Evolutionary conservation across 352 stramenopile genomes (phyloP), one percentile per base, ranked within the genome.

Genomic region (Globisporangium cystogenes): DNA sequence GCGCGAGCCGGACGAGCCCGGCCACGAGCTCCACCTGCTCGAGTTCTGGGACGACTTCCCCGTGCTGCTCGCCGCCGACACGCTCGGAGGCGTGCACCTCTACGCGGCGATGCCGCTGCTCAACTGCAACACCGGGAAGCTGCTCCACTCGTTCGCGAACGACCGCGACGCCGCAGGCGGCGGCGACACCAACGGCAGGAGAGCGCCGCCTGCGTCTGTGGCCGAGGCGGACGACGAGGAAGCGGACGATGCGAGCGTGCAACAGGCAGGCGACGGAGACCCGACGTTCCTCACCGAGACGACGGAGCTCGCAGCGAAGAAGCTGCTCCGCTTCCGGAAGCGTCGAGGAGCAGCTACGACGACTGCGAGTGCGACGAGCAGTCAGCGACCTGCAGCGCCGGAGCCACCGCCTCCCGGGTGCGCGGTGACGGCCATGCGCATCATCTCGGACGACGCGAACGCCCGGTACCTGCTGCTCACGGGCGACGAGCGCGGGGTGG

Each of bases 31-130:
- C 12, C 65, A 77, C 18, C 29, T 76, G 12, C 37, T 94, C 10
- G 51, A 73, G 27, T 94, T 93, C 51, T 85, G 72, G 68, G 74
- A 87, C 16, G 72, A 87, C 7, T 91, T 86, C 51, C 76, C 79
- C 2, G 53, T 93, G 20, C 43, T 94, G 7, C 24, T 90, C 4
- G 76, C 49, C 12, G 67, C 68, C 0, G 80, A 92, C 36, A 59
- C 60, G 0, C 55, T 66, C n/a, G 84, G 80, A 6, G 57, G 57
- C 2, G 59, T 88, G 6, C 82, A 85, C 47, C 80, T 88, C 35
- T 88, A 83, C 21, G 67, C 77, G 1, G 70, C 68, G 4, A 81
- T 64, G 53, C 64, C 71, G 20, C 64, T 82, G 0, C 45, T 70
- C 7, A 53, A 80, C 11, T 70, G 60, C 11, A 67, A 70, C 37